These are phyloP conservation scores for Quercus tomentella DNA, from an alignment of 331 rosid species.

Conservation along the genomic window DNA sequence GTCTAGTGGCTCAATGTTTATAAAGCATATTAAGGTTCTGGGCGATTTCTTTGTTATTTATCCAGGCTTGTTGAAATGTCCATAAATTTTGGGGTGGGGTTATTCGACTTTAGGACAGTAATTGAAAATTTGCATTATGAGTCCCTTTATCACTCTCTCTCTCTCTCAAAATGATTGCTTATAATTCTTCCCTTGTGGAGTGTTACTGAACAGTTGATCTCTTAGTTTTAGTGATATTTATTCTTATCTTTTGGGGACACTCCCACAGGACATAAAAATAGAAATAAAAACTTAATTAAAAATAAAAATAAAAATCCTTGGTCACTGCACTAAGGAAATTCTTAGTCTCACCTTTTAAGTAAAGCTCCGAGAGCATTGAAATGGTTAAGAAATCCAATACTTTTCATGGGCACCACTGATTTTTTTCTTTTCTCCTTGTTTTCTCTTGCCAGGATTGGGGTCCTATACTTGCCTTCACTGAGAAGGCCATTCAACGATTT, in stretches of 20 bases:
- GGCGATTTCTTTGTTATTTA: conserved; percentile 3
- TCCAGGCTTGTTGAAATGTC: conserved; percentile 16
- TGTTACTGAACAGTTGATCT: not conserved
- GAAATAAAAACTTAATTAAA: not conserved
- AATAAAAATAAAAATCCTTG: not conserved
- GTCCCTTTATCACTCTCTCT: not conserved
- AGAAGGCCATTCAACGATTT: conserved; percentile 49
- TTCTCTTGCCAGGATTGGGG: conserved; percentile 58
- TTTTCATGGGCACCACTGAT: not conserved
- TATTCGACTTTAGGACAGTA: conserved; percentile 12
- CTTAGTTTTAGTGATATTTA: not conserved
- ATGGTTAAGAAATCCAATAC: not conserved
- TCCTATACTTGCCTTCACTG: conserved; percentile 51
- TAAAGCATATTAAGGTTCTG: conserved; percentile 9
- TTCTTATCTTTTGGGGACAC: not conserved
- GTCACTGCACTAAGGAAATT: not conserved
- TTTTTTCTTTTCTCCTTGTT: not conserved
- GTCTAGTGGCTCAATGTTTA: not conserved
- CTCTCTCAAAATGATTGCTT: not conserved
- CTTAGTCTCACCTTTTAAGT: not conserved
- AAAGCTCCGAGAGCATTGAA: not conserved
- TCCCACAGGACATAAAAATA: not conserved
- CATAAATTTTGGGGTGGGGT: conserved; percentile 11
- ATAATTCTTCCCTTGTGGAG: not conserved
- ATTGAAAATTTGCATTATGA: conserved; percentile 1